A percentile compares a stretch with the other conserved stretches of the same genome.
Evolutionary conservation across 1,284 basidiomycete species (phyloP).

Genomic region (Apiotrichum akiyoshidainum): DNA sequence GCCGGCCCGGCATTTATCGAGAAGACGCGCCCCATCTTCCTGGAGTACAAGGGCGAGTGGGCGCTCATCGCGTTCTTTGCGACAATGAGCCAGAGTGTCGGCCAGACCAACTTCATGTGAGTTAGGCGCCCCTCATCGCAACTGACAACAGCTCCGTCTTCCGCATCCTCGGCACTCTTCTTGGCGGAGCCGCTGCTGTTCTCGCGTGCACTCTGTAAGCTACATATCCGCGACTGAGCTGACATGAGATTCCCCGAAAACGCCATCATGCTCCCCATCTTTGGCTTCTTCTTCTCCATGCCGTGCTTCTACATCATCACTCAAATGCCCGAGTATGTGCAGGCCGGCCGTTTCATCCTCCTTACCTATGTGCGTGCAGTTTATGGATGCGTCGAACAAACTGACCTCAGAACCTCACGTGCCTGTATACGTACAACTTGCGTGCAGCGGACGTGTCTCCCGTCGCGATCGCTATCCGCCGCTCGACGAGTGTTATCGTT

Average conservation of each 20-base stretch:
- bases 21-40: constrained; percentile 69
- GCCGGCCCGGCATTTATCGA: constrained; percentile 84
- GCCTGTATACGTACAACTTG: constrained; percentile 83
- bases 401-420: constrained; percentile 74
- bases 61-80: constrained; percentile 88
- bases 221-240: constrained; percentile 1
- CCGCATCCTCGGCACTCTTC: constrained; percentile 71
- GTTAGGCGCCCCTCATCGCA: constrained; percentile 32
- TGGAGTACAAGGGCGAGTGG: constrained; percentile 85
- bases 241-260: constrained; percentile 64
- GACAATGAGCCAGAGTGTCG: constrained; percentile 80
- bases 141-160: constrained; percentile 50
- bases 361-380: constrained; percentile 55
- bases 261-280: constrained; percentile 67
- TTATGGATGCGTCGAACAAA: neutral
- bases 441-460: constrained; percentile 69
- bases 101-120: constrained; percentile 73
- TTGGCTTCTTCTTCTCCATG: constrained; percentile 85
- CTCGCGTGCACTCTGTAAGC: constrained; percentile 60
- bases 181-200: constrained; percentile 75
- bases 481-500: constrained; percentile 74
- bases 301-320: constrained; percentile 92
- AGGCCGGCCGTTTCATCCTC: constrained; percentile 81
- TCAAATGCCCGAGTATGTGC: constrained; percentile 68
- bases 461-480: constrained; percentile 67